Evolutionary conservation across 2,329 filamentous ascomycete genomes (phyloP), one percentile per base, ranked within the genome.

Genomic region (Phaeosphaeriaceae sp.): DNA sequence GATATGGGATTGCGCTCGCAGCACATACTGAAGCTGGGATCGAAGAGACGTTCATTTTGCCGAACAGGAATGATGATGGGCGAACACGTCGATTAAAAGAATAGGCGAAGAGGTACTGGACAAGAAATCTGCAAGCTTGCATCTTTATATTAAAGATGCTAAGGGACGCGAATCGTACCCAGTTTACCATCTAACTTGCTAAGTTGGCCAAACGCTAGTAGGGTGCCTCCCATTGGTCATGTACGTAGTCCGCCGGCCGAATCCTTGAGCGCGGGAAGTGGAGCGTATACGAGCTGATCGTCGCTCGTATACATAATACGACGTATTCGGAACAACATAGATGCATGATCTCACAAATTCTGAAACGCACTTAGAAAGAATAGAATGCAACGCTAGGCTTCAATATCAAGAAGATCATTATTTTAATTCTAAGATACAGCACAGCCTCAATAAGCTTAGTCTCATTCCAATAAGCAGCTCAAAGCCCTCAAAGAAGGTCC

Each of bases 1-100:
- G 47, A 29, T 41, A 44, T 8, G 48, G 33, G 12, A 54, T 54
- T 11, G 15, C 39, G 21, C 46, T 50, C 12, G 43, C 36, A 30
- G 33, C 30, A 33, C 52, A 49, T 28, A 43, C 42, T 20, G 42
- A 46, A 9, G 28, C 26, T 42, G 38, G 44, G 23, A 32, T 6
- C 7, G 3, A 37, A 37, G 34, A 20, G 34, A 37, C 34, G 16
- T 20, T 37, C 34, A 37, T 37, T 20, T 37, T 18, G 15, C 34
- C 15, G 15, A 13, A 20, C 21, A 11, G 13, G 3, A 20, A 18
- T 12, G 16, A 37, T 18, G 16, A 37, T 8, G 34, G n/a, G n/a
- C n/a, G n/a, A n/a, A n/a, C n/a, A n/a, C n/a, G n/a, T n/a, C n/a
- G 3, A 18, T 18, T 37, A 16, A 9, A 18, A 9, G 2, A 20